These are phyloP conservation scores for Tylopilus vinaceipallidus DNA, from an alignment of 768 basidiomycete genomes.

Conservation along the genomic window DNA sequence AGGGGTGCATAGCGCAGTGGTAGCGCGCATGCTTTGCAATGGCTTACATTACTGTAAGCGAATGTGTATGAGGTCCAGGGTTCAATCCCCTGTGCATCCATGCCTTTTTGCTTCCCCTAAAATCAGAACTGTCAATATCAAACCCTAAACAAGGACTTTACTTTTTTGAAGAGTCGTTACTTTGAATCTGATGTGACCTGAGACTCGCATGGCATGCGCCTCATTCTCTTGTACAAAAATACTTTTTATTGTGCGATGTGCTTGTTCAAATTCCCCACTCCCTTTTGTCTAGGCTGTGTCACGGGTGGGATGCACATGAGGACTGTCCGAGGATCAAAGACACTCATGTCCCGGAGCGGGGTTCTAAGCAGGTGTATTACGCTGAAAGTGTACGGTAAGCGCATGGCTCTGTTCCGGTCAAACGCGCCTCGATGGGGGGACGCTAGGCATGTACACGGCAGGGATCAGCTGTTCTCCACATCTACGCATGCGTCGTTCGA, in stretches of 20 bases:
- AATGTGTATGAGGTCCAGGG: conserved; percentile 40
- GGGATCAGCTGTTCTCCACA: conserved; percentile 5
- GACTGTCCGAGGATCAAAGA: not conserved
- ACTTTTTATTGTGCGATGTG: not conserved
- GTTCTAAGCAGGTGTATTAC: conserved; percentile 13
- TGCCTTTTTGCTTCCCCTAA: conserved; percentile 8
- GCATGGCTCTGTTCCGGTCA: not conserved
- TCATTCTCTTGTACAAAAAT: no score
- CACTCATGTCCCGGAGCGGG: not conserved
- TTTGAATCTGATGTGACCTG: no score
- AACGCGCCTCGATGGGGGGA: no score
- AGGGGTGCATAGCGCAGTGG: conserved; percentile 29
- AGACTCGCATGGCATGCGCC: no score
- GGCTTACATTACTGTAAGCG: conserved; percentile 2
- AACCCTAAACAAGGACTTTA: not conserved
- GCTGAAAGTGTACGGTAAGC: conserved; percentile 8
- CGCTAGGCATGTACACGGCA: no score
- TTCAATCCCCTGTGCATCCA: conserved; percentile 43
- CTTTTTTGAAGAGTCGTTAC: no score
- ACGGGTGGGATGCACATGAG: no score
- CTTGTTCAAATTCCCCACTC: not conserved
- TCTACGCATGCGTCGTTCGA: conserved; percentile 1
- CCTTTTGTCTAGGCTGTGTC: no score
- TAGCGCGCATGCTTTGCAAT: conserved; percentile 42
- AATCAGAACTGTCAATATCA: no score